Evolutionary conservation across 2,329 filamentous ascomycete species (phyloP), one percentile per base, ranked within the genome.

Genomic region (Calycina marina): DNA sequence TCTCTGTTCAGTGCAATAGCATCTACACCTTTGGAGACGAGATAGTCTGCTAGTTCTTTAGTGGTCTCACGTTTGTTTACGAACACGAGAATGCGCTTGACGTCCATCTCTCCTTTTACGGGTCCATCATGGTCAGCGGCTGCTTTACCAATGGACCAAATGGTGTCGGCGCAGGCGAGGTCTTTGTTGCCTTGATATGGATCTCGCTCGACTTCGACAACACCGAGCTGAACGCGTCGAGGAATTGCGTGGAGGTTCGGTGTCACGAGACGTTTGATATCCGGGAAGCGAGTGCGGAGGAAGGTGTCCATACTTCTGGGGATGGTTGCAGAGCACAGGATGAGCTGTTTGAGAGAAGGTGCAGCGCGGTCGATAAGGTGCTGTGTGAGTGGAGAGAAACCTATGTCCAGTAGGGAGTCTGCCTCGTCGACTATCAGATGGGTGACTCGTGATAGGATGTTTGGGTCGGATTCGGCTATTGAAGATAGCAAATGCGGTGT

Each of bases 211-310:
- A 92, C 80, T 49, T 98, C 86, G 16, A 98, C 74, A 20, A 96
- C 84, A 36, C 84, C 85, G 4, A 98, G 73, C 54, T 96, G 88
- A 0, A 98, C 86, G 44, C 90, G 77, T 25, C 90, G 77, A 3
- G 90, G 90, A 45, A 98, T 93, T 37, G 90, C 85, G 57, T 98
- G 90, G 1, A 98, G 68, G 50, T 96, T 94, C 0, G 90, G 90
- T 0, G 90, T 98, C 1, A 88, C 88, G 40, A 98, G 75, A 39
- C 90, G 79, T 28, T 67, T 63, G 59, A 93, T 84, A 45, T 81
- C 67, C 0, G 90, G 88, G 55, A 86, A 94, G 41, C 77, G 76
- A 40, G 73, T 71, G 32, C 72, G 71, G n/a, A 98, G 68, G 54
- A 80, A 84, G 43, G 71, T 77, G 60, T 98, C 90, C 12, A 98